A percentile compares a stretch with the other conserved stretches of the same genome.
phyloP scores from a whole-genome alignment of 805 yeast genomes.

The Nadsonia fulvescens region DNA sequence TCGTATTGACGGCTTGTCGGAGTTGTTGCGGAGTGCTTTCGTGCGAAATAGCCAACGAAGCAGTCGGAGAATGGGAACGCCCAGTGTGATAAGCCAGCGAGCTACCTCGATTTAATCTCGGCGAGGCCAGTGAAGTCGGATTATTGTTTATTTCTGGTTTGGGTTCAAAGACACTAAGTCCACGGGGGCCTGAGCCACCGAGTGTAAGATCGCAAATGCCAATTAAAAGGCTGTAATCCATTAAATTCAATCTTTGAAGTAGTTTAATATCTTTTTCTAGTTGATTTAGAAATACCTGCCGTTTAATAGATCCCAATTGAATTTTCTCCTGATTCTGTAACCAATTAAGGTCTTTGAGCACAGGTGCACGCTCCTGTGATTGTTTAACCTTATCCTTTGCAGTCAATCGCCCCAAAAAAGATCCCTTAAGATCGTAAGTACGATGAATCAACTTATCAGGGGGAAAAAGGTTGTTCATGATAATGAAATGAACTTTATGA shows the following conservation, averaged over 20 bases:
- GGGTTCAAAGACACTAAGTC: too few relatives aligned
- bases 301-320: conserved; percentile 58
- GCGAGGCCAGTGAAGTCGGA: too few relatives aligned
- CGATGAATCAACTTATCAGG: conserved; percentile 74
- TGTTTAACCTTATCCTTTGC: conserved; percentile 6
- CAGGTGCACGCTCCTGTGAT: conserved; percentile 19
- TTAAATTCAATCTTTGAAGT: conserved; percentile 58
- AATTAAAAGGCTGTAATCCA: conserved; percentile 85
- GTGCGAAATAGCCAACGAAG: too few relatives aligned
- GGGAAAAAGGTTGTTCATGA: conserved; percentile 94
- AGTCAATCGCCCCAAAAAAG: conserved; percentile 54
- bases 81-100: too few relatives aligned
- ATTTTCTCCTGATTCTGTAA: conserved; percentile 44
- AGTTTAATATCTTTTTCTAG: conserved; percentile 57
- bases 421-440: conserved; percentile 85
- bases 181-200: conserved; percentile 5
- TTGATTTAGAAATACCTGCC: conserved; percentile 44
- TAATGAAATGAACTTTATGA: conserved; percentile 77
- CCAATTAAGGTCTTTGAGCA: conserved; percentile 83
- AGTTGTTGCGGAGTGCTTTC: too few relatives aligned
- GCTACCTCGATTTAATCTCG: too few relatives aligned
- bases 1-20: too few relatives aligned
- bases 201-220: conserved; percentile 66
- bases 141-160: too few relatives aligned
- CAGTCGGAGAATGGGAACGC: too few relatives aligned